Evolutionary conservation across 192 early-diverging fungal species (phyloP).

Genomic region (Coemansia sp.): DNA sequence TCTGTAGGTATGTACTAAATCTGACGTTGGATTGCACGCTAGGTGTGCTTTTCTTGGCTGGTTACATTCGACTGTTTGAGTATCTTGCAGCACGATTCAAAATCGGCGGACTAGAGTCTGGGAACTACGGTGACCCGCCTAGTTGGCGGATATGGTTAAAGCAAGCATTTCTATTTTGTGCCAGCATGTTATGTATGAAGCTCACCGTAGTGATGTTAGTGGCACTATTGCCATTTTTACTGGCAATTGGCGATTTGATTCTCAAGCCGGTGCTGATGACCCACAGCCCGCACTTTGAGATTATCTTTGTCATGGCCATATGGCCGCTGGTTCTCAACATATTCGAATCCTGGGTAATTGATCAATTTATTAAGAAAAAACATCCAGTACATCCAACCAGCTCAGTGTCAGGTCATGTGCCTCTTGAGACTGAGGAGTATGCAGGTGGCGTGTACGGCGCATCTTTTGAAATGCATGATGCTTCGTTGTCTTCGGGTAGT

Average conservation of each 20-base stretch:
- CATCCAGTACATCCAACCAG: background rate
- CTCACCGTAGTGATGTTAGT: slow-evolving; percentile 43
- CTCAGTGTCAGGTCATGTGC: slow-evolving; percentile 33
- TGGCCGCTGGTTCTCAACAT: slow-evolving; percentile 54
- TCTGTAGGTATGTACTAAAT: slow-evolving; percentile 50
- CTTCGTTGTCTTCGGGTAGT: slow-evolving; percentile 19
- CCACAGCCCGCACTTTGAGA: slow-evolving; percentile 45
- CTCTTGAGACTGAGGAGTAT: slow-evolving; percentile 17
- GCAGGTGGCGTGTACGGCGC: slow-evolving; percentile 2
- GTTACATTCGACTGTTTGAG: slow-evolving; percentile 36
- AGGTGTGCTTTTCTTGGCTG: slow-evolving; percentile 38
- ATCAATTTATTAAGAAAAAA: slow-evolving; percentile 52
- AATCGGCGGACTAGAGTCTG: slow-evolving; percentile 37
- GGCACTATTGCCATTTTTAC: slow-evolving; percentile 28
- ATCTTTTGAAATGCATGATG: slow-evolving; percentile 25
- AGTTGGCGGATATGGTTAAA: slow-evolving; percentile 43
- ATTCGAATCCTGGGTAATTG: slow-evolving; percentile 54
- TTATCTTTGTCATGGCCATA: slow-evolving; percentile 55
- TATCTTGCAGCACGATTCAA: slow-evolving; percentile 14
- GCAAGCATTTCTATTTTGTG: slow-evolving; percentile 40
- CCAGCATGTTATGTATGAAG: slow-evolving; percentile 53
- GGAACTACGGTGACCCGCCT: slow-evolving; percentile 51
- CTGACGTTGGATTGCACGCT: slow-evolving; percentile 52
- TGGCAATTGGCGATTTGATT: slow-evolving; percentile 41
- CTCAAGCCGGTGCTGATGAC: slow-evolving; percentile 43